These are phyloP conservation scores for Saposhnikovia divaricata DNA, from an alignment of 129 eudicot species.

Conservation along the genomic window DNA sequence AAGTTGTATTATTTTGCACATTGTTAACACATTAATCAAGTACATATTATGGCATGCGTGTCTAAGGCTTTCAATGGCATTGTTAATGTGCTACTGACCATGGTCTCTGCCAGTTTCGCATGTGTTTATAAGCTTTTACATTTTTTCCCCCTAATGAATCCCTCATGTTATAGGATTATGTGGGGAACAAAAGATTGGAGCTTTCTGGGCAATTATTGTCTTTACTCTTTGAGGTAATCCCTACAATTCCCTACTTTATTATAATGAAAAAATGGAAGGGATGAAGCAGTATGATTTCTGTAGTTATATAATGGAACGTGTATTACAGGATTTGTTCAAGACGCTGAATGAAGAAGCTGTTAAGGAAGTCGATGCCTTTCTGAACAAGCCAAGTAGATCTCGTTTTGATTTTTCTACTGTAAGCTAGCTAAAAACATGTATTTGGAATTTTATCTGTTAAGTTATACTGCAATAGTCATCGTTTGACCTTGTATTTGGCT, in stretches of 20 bases:
- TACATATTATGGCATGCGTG: background rate
- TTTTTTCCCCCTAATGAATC: constrained; percentile 7
- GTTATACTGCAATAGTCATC: background rate
- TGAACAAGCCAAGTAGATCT: constrained; percentile 45
- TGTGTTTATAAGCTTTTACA: background rate
- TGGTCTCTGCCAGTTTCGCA: background rate
- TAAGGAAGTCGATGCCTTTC: constrained; percentile 25
- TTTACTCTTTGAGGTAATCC: constrained; percentile 75
- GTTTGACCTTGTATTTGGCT: background rate
- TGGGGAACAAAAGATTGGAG: constrained; percentile 89
- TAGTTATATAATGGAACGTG: background rate
- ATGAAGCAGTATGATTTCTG: background rate
- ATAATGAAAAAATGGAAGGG: background rate
- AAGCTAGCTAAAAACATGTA: background rate
- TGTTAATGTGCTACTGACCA: background rate
- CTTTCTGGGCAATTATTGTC: constrained; percentile 80
- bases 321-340: constrained; percentile 78
- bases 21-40: background rate
- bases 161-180: constrained; percentile 60
- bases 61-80: background rate
- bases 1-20: background rate
- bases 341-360: constrained; percentile 48
- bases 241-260: background rate
- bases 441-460: background rate
- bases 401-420: constrained; percentile 75